These are phyloP conservation scores for Cryptococcus depauperatus DNA, from an alignment of 1,284 basidiomycete species.

Conservation along the genomic window DNA sequence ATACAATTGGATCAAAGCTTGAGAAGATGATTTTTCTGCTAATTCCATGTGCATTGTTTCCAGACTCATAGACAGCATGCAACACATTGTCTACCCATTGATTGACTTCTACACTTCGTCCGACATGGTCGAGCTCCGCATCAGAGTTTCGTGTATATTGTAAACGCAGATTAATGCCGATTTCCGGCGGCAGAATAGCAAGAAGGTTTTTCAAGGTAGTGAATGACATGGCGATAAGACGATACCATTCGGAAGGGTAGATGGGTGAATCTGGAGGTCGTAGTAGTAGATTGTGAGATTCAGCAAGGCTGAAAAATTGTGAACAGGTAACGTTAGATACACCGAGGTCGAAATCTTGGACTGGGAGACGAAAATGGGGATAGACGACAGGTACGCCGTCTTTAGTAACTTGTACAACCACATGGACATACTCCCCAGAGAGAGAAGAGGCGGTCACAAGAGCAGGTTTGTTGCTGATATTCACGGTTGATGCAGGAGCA, in stretches of 20 bases:
- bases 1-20: conserved; percentile 79
- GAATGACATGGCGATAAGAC: conserved; percentile 54
- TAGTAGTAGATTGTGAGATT: conserved; percentile 49
- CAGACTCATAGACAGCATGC: conserved; percentile 53
- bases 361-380: conserved; percentile 62
- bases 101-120: conserved; percentile 69
- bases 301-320: conserved; percentile 67
- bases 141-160: conserved; percentile 51
- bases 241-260: conserved; percentile 52
- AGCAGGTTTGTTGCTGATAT: conserved; percentile 37
- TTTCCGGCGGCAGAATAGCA: conserved; percentile 62
- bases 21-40: conserved; percentile 73
- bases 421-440: conserved; percentile 75
- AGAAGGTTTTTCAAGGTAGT: conserved; percentile 63
- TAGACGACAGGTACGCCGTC: conserved; percentile 82
- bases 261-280: conserved; percentile 16
- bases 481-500: conserved; percentile 5
- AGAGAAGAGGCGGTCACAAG: conserved; percentile 49
- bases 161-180: conserved; percentile 74
- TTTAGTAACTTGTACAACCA: conserved; percentile 83
- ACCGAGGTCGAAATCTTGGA: conserved; percentile 64
- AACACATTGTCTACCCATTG: conserved; percentile 72
- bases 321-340: conserved; percentile 72
- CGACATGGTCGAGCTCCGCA: conserved; percentile 65
- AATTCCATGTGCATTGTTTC: conserved; percentile 34